A percentile compares a stretch with the other conserved stretches of the same genome.
Conservation (phyloP, 805 yeast genomes). For the Suhomyces faveliae region DNA sequence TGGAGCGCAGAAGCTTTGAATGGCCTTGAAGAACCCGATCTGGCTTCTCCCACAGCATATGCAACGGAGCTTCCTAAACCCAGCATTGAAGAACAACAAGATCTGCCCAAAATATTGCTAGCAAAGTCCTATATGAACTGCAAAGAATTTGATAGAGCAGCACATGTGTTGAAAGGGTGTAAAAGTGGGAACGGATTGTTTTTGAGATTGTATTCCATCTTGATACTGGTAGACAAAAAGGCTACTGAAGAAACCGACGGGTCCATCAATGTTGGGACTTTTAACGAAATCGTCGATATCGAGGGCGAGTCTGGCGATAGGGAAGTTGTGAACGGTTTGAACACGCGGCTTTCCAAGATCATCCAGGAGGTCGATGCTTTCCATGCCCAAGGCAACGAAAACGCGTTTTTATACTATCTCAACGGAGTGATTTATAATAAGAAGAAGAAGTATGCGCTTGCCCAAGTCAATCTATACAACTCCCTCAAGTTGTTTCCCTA, state of each 20-base stretch:
- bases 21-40: slow-evolving; percentile 41
- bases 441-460: slow-evolving; percentile 58
- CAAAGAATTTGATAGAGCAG: slow-evolving; percentile 81
- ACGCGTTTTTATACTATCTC: slow-evolving; percentile 66
- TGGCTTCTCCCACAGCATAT: neutral
- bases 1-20: slow-evolving; percentile 81
- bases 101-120: slow-evolving; percentile 47
- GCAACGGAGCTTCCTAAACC: slow-evolving; percentile 2
- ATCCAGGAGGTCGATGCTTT: slow-evolving; percentile 40
- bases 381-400: slow-evolving; percentile 27
- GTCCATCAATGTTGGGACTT: slow-evolving; percentile 44
- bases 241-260: slow-evolving; percentile 72
- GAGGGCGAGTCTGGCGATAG: slow-evolving; percentile 6
- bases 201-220: slow-evolving; percentile 64
- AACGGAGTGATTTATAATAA: slow-evolving; percentile 66
- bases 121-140: slow-evolving; percentile 77
- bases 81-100: slow-evolving; percentile 12
- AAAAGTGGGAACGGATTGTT: slow-evolving; percentile 54
- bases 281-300: slow-evolving; percentile 19
- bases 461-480: slow-evolving; percentile 57
- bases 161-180: slow-evolving; percentile 53
- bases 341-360: slow-evolving; percentile 31
- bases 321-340: slow-evolving; percentile 20
- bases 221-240: slow-evolving; percentile 74
- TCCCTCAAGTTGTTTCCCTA: slow-evolving; percentile 71